Evolutionary conservation across 2,329 filamentous ascomycete species (phyloP).

Genomic region (Talaromyces amestolkiae): DNA sequence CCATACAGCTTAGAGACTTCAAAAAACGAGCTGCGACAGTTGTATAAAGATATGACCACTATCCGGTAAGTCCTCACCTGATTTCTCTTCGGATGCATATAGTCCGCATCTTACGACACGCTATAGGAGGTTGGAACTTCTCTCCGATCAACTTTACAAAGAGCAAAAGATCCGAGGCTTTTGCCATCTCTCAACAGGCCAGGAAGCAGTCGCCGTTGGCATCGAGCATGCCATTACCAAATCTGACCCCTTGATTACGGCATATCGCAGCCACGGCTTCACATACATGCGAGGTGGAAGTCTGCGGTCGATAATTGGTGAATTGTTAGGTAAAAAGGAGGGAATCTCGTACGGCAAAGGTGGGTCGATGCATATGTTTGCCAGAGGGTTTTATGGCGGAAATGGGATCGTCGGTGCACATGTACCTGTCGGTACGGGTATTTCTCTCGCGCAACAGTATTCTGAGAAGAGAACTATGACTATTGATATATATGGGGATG

Average conservation of each 20-base stretch:
- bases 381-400: constrained; percentile 89
- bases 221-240: constrained; percentile 89
- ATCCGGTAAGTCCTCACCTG: constrained; percentile 61
- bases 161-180: constrained; percentile 99
- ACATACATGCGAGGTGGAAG: constrained; percentile 86
- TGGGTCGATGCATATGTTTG: constrained; percentile 98
- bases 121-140: constrained; percentile 94
- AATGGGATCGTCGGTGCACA: constrained; percentile 97
- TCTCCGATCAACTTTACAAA: constrained; percentile 94
- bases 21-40: constrained; percentile 92
- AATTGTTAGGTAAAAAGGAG: constrained; percentile 83
- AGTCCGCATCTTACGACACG: not conserved
- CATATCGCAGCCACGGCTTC: constrained; percentile 95
- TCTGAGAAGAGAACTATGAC: constrained; percentile 74
- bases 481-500: constrained; percentile 86
- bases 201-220: constrained; percentile 90
- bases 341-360: constrained; percentile 96
- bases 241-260: constrained; percentile 86
- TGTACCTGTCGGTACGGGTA: constrained; percentile 87
- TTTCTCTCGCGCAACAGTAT: constrained; percentile 93
- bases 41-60: constrained; percentile 94
- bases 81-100: too few species aligned
- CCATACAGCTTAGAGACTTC: constrained; percentile 84
- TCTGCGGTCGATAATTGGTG: constrained; percentile 84
- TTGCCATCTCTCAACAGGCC: constrained; percentile 94